Evolutionary conservation across 345 rosid species (phyloP).

Genomic region (Firmiana major): DNA sequence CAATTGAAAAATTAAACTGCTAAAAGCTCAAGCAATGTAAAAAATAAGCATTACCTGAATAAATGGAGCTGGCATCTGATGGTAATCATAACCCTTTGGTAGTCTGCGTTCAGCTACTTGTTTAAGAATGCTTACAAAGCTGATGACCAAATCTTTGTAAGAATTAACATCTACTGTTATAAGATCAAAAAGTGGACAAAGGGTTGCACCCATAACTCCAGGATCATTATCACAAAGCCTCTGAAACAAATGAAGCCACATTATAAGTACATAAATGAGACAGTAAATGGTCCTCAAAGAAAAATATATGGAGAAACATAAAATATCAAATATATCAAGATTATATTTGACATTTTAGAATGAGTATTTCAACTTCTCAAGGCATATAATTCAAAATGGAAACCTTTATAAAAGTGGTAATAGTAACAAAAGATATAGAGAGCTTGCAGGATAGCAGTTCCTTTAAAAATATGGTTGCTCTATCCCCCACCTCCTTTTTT

Average conservation of each 20-base stretch:
- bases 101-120: constrained; percentile 87
- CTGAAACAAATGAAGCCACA: constrained; percentile 16
- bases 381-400: neutral
- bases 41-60: constrained; percentile 59
- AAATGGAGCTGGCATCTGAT: constrained; percentile 97
- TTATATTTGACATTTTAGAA: neutral
- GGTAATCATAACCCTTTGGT: constrained; percentile 94
- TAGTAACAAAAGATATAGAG: neutral
- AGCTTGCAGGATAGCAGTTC: neutral
- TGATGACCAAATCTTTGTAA: constrained; percentile 80
- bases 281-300: neutral
- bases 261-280: neutral
- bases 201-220: constrained; percentile 99
- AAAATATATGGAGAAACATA: neutral
- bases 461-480: neutral
- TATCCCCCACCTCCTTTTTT: neutral
- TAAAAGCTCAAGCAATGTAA: neutral
- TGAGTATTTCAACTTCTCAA: neutral
- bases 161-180: constrained; percentile 63
- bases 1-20: neutral
- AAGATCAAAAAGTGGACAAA: constrained; percentile 90
- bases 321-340: neutral
- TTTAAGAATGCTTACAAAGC: constrained; percentile 96
- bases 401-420: neutral
- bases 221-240: constrained; percentile 92